Evolutionary conservation across 768 basidiomycete genomes (phyloP).

Genomic region (Phanerodontia chrysosporium): DNA sequence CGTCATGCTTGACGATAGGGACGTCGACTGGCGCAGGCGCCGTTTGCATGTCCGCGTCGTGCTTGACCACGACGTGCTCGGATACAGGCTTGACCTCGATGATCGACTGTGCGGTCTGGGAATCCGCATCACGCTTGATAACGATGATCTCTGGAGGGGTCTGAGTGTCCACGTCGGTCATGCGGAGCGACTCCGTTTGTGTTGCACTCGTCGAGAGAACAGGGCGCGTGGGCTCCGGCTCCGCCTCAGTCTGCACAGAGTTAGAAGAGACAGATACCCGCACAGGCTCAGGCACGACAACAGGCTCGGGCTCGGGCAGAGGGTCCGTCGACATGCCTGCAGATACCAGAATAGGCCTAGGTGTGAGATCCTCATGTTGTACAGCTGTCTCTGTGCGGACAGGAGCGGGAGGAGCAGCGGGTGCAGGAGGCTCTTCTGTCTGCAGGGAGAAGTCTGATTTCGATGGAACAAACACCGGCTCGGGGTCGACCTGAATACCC

Average conservation of each 20-base stretch:
- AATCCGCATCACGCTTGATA: slow-evolving; percentile 19
- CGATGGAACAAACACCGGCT: slow-evolving; percentile 14
- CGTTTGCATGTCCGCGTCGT: slow-evolving; percentile 15
- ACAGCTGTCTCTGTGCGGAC: slow-evolving; percentile 44
- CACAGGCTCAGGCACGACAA: neutral
- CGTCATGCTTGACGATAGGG: neutral
- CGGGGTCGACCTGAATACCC: slow-evolving; percentile 31
- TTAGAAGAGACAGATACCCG: slow-evolving; percentile 24
- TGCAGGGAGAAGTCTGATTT: slow-evolving; percentile 28
- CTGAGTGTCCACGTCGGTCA: slow-evolving; percentile 18
- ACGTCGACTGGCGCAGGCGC: neutral
- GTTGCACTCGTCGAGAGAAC: neutral
- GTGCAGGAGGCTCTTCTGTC: slow-evolving; percentile 26
- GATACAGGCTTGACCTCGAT: neutral
- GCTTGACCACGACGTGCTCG: neutral
- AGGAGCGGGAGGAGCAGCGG: slow-evolving; percentile 12
- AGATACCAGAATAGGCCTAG: slow-evolving; percentile 14
- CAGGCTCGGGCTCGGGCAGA: slow-evolving; percentile 19
- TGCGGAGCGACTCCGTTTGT: slow-evolving; percentile 4
- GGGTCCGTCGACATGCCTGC: slow-evolving; percentile 18
- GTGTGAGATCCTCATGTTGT: slow-evolving; percentile 38
- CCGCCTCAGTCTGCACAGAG: slow-evolving; percentile 36
- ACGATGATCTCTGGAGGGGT: slow-evolving; percentile 9
- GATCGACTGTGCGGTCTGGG: slow-evolving; percentile 12
- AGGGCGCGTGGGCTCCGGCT: slow-evolving; percentile 14